Base-by-base conservation (phyloP, 2,329 filamentous ascomycete species). In the Dactylellina sp. region DNA sequence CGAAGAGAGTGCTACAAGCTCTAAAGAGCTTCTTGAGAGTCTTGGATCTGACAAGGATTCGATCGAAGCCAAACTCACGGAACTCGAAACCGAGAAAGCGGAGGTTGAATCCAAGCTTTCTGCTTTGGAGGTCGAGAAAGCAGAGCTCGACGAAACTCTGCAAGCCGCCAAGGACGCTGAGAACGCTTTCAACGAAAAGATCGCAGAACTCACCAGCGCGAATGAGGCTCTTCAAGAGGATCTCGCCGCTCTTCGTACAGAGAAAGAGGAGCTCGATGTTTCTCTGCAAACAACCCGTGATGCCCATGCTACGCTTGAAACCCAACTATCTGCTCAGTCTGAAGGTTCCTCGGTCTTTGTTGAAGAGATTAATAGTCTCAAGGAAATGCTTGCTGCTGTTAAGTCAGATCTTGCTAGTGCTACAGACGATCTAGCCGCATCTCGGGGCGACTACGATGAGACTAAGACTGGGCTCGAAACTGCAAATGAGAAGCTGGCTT, bases 241-340 rank as follows among this genome's bases (percentile, higher is more conserved):
- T 35, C 55, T 63, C 6, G 25, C 61, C 2, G 42, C 53, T 16
- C 70, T 74, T 35, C 59, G 37, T 32, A 42, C 20, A 12, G 70
- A 74, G 44, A 74, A 74, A 28, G 70, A 74, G 14, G 70, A 74
- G 9, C 53, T 74, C 11, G 70, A 74, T 24, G 22, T 47, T 7
- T 55, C 70, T 55, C 59, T 74, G 11, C 55, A 62, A 56, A 40
- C 47, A 14, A 57, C 70, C 9, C 70, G 70, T 14, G 70, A 74
- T 46, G 70, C 70, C 25, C 70, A 66, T 52, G 70, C 61, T 24
- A 74, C 70, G 11, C 61, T 74, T 14, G 55, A 74, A 57, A 74
- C 70, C n/a, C 70, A 62, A n/a, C 61, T 74, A 3, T 65, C 70
- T 28, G 70, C 70, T 5, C 70, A 74, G 24, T 66, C 61, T 24